Conservation (phyloP, 345 rosid genomes). For the Hibiscus trionum region DNA sequence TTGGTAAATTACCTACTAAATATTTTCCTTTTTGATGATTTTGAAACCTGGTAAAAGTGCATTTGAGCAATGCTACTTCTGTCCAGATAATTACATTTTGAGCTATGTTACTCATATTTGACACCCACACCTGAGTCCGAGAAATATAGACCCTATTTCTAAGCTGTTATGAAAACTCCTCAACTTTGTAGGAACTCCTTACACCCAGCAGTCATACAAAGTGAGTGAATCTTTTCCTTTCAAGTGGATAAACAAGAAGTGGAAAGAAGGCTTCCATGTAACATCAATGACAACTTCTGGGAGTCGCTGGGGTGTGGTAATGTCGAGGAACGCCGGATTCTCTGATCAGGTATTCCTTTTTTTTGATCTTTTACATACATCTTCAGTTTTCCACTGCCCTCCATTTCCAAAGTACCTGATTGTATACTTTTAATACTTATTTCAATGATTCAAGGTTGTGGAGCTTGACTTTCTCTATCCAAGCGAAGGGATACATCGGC, state of each 20-base stretch:
- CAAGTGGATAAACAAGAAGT: constrained; percentile 96
- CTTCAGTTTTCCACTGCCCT: not conserved
- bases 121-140: not conserved
- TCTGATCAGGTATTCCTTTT: constrained; percentile 51
- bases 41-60: not conserved
- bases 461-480: constrained; percentile 96
- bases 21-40: not conserved
- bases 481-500: constrained; percentile 85
- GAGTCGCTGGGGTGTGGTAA: constrained; percentile 90
- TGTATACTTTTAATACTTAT: constrained; percentile 2
- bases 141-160: not conserved
- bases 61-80: not conserved
- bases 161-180: constrained; percentile 16
- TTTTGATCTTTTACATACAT: not conserved
- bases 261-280: constrained; percentile 99
- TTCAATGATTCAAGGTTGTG: constrained; percentile 52
- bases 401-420: not conserved
- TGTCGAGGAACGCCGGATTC: constrained; percentile 91
- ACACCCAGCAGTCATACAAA: constrained; percentile 95
- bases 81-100: too few relatives aligned
- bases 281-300: constrained; percentile 96
- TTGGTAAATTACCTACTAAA: constrained; percentile 18
- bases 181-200: constrained; percentile 64
- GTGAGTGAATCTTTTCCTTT: constrained; percentile 96
- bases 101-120: not conserved